Evolutionary conservation across 306 rosid genomes (phyloP).

Genomic region (Argentina anserina): DNA sequence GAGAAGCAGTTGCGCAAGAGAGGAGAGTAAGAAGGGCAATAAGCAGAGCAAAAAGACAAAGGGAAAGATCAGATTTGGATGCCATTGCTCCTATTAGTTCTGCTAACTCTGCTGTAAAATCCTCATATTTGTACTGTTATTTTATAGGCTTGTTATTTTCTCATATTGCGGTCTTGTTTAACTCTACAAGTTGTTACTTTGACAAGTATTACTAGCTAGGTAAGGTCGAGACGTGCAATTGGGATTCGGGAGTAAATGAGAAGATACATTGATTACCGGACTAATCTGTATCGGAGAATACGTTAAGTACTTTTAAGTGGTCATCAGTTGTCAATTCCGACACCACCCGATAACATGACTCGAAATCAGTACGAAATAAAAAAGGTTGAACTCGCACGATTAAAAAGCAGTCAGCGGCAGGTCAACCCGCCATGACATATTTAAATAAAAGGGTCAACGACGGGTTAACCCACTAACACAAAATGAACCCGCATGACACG

Average conservation of each 20-base stretch:
- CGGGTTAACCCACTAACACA: too few species aligned
- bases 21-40: background rate
- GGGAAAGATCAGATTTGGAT: background rate
- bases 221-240: background rate
- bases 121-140: background rate
- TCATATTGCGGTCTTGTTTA: background rate
- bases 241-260: background rate
- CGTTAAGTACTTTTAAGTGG: too few species aligned
- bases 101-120: background rate
- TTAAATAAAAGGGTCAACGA: too few species aligned
- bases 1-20: conserved; percentile 6
- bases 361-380: too few species aligned
- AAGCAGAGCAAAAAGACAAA: background rate
- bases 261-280: too few species aligned
- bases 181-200: background rate
- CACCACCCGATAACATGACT: too few species aligned
- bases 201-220: background rate
- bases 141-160: background rate
- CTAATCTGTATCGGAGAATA: too few species aligned
- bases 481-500: too few species aligned
- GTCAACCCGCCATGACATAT: too few species aligned
- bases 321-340: too few species aligned
- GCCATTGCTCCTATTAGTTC: conserved; percentile 16
- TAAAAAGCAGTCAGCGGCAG: too few species aligned
- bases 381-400: too few species aligned